phyloP scores from a whole-genome alignment of 176 grass and related monocot species.

The Carex pumila region DNA sequence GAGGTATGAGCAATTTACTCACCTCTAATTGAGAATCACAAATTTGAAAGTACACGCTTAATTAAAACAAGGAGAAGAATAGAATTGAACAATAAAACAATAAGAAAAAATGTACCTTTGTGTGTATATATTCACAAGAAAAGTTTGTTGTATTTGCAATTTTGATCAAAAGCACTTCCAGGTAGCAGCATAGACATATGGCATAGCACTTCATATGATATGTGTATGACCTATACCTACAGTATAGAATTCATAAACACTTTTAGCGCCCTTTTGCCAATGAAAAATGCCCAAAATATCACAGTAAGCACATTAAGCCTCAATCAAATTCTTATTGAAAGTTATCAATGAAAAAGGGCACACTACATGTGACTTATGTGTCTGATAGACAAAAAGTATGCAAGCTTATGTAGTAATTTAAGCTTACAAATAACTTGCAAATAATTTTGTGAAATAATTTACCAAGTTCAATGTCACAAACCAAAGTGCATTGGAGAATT shows the following conservation, averaged over 20 bases:
- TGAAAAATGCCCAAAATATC: neutral
- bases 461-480: neutral
- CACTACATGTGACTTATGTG: neutral
- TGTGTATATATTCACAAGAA: slow-evolving; percentile 17
- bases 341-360: neutral
- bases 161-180: neutral
- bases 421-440: neutral
- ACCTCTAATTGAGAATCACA: neutral
- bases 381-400: neutral
- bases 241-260: neutral
- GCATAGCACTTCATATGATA: neutral
- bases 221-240: neutral
- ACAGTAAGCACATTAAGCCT: neutral
- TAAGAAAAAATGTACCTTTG: neutral
- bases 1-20: too few relatives aligned
- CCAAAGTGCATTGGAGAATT: neutral
- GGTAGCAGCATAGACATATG: neutral
- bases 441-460: neutral
- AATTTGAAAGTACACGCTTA: neutral
- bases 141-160: neutral
- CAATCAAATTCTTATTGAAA: neutral
- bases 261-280: neutral
- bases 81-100: neutral
- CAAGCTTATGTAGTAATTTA: neutral
- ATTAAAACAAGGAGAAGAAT: neutral